Base-by-base conservation (phyloP, 768 basidiomycete species). In the Paxillus rubicundulus region DNA sequence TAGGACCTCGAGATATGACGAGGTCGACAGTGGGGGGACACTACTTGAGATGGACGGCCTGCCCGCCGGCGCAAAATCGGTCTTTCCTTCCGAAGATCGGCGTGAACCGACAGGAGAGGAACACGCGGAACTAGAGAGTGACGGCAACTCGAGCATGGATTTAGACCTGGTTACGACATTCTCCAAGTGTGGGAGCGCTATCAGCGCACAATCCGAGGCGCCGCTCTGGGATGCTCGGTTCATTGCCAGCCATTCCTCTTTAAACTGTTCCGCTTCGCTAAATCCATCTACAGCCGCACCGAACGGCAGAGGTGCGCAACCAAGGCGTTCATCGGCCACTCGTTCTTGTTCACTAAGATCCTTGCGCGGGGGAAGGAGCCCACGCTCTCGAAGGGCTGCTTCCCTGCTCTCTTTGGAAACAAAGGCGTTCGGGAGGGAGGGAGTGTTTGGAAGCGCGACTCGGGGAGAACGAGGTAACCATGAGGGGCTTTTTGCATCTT, bases 341-440 rank as follows among this genome's bases (percentile, higher is more conserved):
- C 75, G 57, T 67, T 78, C 70, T 47, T 71, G 70, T 38, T 61
- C 40, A 40, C 71, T 75, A 5, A 73, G 65, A 45, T 70, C 69
- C 33, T 64, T 69, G 21, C 53, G 37, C 2, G 78, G 76, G 20
- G 85, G 82, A 2, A 80, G 70, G 36, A 86, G 70, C 0, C 84
- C 84, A 30, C 82, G 77, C 57, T 77, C 82, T 12, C 84, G 77
- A 18, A 86, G 73, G 2, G 84, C 84, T 3, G 81, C 82, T 42
- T 83, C 78, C 18, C 67, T 49, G 18, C 58, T 54, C 6, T 53
- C 52, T 37, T 46, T 63, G 1, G 69, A 69, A 42, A 50, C n/a
- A 16, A 65, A 54, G 21, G 52, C 46, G 34, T 63, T 65, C 0
- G 69, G 67, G 32, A 60, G 60, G 0, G 61, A 45, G 3, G 62